A percentile compares a stretch with the other conserved stretches of the same genome.
These are phyloP conservation scores for Kalanchoe fedtschenkoi DNA, from an alignment of 164 flowering plant species.

Conservation along the genomic window DNA sequence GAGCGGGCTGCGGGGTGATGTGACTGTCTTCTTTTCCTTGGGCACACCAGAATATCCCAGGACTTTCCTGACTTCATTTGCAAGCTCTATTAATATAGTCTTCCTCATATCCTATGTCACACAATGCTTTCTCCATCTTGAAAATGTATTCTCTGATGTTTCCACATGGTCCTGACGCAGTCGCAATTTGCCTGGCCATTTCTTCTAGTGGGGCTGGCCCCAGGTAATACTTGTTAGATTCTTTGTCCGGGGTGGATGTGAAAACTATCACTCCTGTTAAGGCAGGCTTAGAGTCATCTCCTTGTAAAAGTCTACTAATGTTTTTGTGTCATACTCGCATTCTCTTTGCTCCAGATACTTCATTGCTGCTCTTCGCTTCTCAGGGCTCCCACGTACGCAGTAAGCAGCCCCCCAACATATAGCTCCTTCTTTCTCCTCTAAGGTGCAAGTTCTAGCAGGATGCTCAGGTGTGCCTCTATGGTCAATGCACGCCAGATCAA, in stretches of 20 bases:
- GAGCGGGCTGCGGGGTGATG: slow-evolving; percentile 20
- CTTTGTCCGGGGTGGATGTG: slow-evolving; percentile 82
- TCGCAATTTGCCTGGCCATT: slow-evolving; percentile 97
- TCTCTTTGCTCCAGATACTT: slow-evolving; percentile 92
- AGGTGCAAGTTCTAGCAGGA: slow-evolving; percentile 93
- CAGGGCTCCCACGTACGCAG: slow-evolving; percentile 79
- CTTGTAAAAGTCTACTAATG: slow-evolving; percentile 75
- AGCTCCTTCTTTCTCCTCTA: slow-evolving; percentile 62
- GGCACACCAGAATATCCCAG: slow-evolving; percentile 24
- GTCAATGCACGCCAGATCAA: slow-evolving; percentile 98
- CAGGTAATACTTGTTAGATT: slow-evolving; percentile 76
- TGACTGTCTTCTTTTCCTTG: slow-evolving; percentile 27
- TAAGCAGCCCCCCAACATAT: slow-evolving; percentile 97
- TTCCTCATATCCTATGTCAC: slow-evolving; percentile 78
- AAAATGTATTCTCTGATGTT: slow-evolving; percentile 88
- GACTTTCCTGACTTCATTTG: slow-evolving; percentile 85
- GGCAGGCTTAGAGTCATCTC: slow-evolving; percentile 38
- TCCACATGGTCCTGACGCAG: slow-evolving; percentile 87
- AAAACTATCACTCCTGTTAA: slow-evolving; percentile 73
- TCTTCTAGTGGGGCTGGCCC: slow-evolving; percentile 95
- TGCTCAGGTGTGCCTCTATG: slow-evolving; percentile 93
- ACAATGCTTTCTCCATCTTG: slow-evolving; percentile 73
- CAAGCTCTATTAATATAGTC: slow-evolving; percentile 73
- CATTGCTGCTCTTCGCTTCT: slow-evolving; percentile 66
- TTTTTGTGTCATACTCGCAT: slow-evolving; percentile 82